Percentiles rank a stretch among this genome's conserved stretches.
phyloP scores from a whole-genome alignment of 225 moss, liverwort and hornwort species.

The Bryum argenteum region DNA sequence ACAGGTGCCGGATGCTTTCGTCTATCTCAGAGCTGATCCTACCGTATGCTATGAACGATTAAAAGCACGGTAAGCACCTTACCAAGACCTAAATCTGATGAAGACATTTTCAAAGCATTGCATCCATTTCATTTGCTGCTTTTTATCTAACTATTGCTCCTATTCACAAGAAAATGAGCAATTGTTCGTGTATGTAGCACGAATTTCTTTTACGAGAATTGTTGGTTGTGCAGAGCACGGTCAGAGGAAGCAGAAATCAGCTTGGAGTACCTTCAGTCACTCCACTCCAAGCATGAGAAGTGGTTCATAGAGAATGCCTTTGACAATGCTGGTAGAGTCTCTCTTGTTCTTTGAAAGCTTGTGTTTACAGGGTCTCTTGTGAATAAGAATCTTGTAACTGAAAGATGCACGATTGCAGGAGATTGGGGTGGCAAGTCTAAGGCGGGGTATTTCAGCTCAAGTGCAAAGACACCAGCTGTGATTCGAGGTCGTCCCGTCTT shows the following conservation, averaged over 20 bases:
- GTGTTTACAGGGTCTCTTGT: neutral
- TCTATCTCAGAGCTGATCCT: conserved; percentile 64
- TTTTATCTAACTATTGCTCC: neutral
- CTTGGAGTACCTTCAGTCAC: conserved; percentile 54
- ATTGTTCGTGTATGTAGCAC: neutral
- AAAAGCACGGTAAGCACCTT: conserved; percentile 43
- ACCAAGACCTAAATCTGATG: neutral
- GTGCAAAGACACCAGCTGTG: conserved; percentile 27
- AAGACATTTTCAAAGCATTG: neutral
- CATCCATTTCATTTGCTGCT: neutral
- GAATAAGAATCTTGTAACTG: neutral
- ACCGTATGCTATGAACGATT: conserved; percentile 56
- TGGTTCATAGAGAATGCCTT: conserved; percentile 62
- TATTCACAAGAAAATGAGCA: neutral
- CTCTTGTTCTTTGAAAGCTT: neutral
- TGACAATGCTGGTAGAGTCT: conserved; percentile 12
- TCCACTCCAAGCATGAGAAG: conserved; percentile 63
- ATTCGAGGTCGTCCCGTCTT: conserved; percentile 51
- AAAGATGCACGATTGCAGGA: conserved; percentile 26
- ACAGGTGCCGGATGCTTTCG: conserved; percentile 63
- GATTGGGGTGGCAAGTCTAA: conserved; percentile 37
- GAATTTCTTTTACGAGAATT: neutral
- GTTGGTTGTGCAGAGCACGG: conserved; percentile 46
- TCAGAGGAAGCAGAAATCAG: conserved; percentile 58
- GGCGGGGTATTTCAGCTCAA: conserved; percentile 31